phyloP scores from a whole-genome alignment of 768 basidiomycete genomes.

The Pholiota conissans region DNA sequence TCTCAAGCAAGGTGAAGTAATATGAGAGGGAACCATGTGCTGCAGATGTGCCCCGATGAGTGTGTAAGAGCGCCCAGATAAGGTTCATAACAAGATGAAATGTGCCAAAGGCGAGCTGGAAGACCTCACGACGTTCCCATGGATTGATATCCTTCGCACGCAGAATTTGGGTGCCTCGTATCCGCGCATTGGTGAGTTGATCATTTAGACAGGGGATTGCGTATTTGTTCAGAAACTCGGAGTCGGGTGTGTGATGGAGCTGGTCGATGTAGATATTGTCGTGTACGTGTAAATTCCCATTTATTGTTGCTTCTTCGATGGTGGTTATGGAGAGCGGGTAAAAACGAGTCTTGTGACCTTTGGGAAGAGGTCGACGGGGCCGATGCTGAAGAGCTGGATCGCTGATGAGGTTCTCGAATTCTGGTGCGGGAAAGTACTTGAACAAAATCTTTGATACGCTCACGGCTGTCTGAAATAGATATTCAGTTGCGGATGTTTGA shows the following conservation, averaged over 20 bases:
- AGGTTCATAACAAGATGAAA: slow-evolving; percentile 26
- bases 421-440: not conserved
- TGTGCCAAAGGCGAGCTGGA: slow-evolving; percentile 28
- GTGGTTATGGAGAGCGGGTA: slow-evolving; percentile 20
- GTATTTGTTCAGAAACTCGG: slow-evolving; percentile 5
- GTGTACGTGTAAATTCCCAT: no score
- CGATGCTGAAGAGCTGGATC: not conserved
- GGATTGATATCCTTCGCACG: slow-evolving; percentile 18
- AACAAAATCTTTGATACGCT: slow-evolving; percentile 10
- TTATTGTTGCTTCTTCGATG: slow-evolving; percentile 26
- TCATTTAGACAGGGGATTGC: slow-evolving; percentile 21
- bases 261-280: slow-evolving; percentile 21
- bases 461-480: not conserved
- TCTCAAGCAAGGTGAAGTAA: slow-evolving; percentile 7
- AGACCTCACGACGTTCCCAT: slow-evolving; percentile 21
- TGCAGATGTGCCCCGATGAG: slow-evolving; percentile 24
- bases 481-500: not conserved
- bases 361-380: slow-evolving; percentile 5
- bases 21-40: slow-evolving; percentile 24
- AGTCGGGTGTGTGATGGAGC: slow-evolving; percentile 7
- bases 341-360: slow-evolving; percentile 19
- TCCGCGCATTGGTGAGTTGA: slow-evolving; percentile 21
- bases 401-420: not conserved
- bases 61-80: slow-evolving; percentile 26
- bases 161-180: slow-evolving; percentile 15